Evolutionary conservation across 2,329 filamentous ascomycete species (phyloP), one percentile per base, ranked within the genome.

Genomic region (Fusarium begoniae): DNA sequence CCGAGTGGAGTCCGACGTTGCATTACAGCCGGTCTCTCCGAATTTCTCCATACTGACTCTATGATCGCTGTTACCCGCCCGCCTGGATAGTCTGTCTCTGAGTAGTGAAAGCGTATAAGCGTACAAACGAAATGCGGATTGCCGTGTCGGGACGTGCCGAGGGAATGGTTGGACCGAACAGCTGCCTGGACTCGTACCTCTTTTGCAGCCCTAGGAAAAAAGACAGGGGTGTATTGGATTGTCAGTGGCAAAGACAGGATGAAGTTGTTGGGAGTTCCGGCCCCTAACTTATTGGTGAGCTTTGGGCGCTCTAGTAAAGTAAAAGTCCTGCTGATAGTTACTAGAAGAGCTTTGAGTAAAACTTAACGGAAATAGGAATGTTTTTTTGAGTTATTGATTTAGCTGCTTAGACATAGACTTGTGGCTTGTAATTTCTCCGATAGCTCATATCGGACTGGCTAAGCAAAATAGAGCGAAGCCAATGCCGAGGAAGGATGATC

Each of bases 91-190:
- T 17, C 5, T 37, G 22, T 2, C 50, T 38, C 5, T 26, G 2
- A 6, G 10, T 15, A 5, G 10, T 53, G 2, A 24, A 53, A 37
- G 3, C 1, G 18, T 15, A 8, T 20, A 35, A 24, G 22, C 17
- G 26, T 53, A 15, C 6, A 24, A 10, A 5, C 13, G 2, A 2
- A 17, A 17, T 17, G 1, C 24, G 35, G 26, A 28, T 17, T 54
- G 11, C 8, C 24, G 10, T 22, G 5, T 28, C 11, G 35, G 35
- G 24, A n/a, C 24, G 13, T 40, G 15, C 35, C 24, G 35, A 55
- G 24, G 4, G 17, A 18, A n/a, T 40, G 24, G 10, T 22, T 7
- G 0, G 8, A 54, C 8, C 8, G 4, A 22, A 14, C 10, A 4
- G 13, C 14, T 7, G 15, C 3, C 4, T 10, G 8, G 9, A 17